Evolutionary conservation across 805 yeast genomes (phyloP), one percentile per base, ranked within the genome.

Genomic region (Candida caryicola): DNA sequence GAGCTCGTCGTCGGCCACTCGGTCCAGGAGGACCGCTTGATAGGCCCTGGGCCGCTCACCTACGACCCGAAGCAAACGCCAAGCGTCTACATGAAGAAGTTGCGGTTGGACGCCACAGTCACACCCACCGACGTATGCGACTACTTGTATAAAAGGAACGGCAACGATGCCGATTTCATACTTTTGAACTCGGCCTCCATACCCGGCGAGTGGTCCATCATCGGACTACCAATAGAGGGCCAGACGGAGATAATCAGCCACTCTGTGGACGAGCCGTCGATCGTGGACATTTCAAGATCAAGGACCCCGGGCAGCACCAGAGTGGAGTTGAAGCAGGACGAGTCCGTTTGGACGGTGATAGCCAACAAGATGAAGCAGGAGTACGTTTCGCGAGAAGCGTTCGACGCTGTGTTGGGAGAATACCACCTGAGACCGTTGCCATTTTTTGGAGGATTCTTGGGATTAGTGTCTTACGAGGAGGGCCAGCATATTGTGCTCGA

Each of bases 381-480:
- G 38, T 58, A 62, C 28, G 60, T 63, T 31, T 52, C 66, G 2
- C 56, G 71, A 37, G 48, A 44, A 0, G 33, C 48, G 0, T 50
- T 73, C n/a, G 43, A 52, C 13, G 34, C 40, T 4, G 38, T 45
- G 14, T 36, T 55, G 3, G 47, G 50, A 2, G 31, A 40, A 6
- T 29, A 43, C 15, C 55, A 52, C 26, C 18, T 43, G 2, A 48
- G 66, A 5, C 61, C 64, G 0, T 63, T 87, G 14, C 95, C 96
- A 1, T 93, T 93, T 51, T 65, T 79, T 40, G 98, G 99, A n/a
- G 99, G 99, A 0, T 70, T 86, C 23, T 67, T 90, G 38, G 99
- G 99, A 4, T 69, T 83, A 29, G 59, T 93, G 8, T 83, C 95
- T 0, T 93, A 93, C 55, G 99, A 91, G 57, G 91, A 85, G 62